Evolutionary conservation across 1,139 yeast species (phyloP).

Genomic region (Candida tropicalis): DNA sequence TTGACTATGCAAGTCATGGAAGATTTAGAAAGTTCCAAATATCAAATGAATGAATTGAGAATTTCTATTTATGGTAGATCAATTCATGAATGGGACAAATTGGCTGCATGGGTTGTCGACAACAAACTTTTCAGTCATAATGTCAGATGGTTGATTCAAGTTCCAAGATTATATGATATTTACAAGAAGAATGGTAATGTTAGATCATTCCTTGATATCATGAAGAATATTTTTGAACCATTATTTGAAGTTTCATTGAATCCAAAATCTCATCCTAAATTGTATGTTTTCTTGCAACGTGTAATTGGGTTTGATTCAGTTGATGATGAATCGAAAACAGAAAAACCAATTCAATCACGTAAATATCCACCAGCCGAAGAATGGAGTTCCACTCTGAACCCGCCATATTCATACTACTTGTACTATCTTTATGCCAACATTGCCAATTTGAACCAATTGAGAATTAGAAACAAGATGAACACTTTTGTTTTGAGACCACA

Average conservation of each 20-base stretch:
- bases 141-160: constrained; percentile 95
- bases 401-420: constrained; percentile 96
- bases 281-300: constrained; percentile 83
- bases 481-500: constrained; percentile 95
- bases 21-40: constrained; percentile 91
- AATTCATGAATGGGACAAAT: constrained; percentile 89
- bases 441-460: constrained; percentile 81
- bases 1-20: constrained; percentile 90
- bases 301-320: constrained; percentile 98
- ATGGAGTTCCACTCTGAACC: constrained; percentile 81
- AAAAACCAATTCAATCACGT: constrained; percentile 68
- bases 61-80: constrained; percentile 93
- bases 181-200: constrained; percentile 81
- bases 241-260: constrained; percentile 85
- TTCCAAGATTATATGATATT: constrained; percentile 89
- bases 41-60: constrained; percentile 96
- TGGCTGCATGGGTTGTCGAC: constrained; percentile 94
- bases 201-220: constrained; percentile 69
- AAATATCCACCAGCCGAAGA: constrained; percentile 81
- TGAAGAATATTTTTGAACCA: constrained; percentile 83
- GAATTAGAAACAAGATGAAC: constrained; percentile 72
- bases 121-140: constrained; percentile 90
- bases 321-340: constrained; percentile 95
- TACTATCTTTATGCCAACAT: constrained; percentile 87
- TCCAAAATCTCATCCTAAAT: constrained; percentile 85